Evolutionary conservation across 2,329 filamentous ascomycete species (phyloP), one percentile per base, ranked within the genome.

Genomic region (Metarhizium brunneum): DNA sequence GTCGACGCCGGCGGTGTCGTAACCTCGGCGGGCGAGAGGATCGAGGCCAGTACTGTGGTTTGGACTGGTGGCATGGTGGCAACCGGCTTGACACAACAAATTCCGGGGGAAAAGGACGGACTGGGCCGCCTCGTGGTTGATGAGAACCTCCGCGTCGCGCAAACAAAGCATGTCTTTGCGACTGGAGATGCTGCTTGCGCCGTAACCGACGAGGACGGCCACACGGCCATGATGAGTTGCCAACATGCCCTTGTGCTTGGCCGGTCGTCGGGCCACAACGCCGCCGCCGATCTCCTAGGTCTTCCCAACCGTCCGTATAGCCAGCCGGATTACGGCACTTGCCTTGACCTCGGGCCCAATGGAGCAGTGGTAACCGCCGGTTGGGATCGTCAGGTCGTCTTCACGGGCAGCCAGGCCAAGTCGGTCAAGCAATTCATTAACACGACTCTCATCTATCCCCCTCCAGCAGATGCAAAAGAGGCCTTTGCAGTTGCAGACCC

Each of bases 11-110:
- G 25, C 25, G 25, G 25, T 25, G 25, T 56, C 2, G 60, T 66
- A 4, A 47, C 43, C 6, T 49, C 58, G 2, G 62, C 60, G 2
- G 70, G 70, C 5, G 68, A 71, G 50, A 61, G 55, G 11, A 71
- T 72, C 48, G 57, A 64, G 4, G 61, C 69, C 6, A 53, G 2
- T 25, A 72, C 71, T 0, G 63, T 62, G 2, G 59, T 73, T 11
- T 73, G 71, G 70, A 72, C 71, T 0, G 71, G 65, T 0, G 69
- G 71, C 0, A 57, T 71, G 47, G 55, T 57, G 25, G 71, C 69
- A 0, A 66, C 63, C 0, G 57, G 63, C 58, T 13, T 72, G 40
- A 68, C 69, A 6, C 54, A 61, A 30, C 68, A 71, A 25, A 62
- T 72, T 25, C 55, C 63, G 0, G 64, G 60, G 0, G 35, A 60